Evolutionary conservation across 345 rosid genomes (phyloP).

Genomic region (Heritiera fomes): DNA sequence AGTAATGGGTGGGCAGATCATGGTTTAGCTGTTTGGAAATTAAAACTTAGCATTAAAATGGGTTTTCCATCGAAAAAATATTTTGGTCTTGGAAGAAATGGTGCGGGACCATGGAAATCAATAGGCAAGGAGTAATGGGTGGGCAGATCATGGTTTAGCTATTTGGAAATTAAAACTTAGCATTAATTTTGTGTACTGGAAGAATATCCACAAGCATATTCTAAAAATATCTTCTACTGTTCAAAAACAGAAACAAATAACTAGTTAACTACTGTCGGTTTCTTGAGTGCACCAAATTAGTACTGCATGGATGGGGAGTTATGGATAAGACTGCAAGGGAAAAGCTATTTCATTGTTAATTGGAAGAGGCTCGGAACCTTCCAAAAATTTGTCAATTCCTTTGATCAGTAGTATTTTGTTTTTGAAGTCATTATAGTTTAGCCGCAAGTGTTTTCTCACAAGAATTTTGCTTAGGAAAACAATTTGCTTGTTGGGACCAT

Average conservation of each 20-base stretch:
- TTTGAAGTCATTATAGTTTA: too few species aligned
- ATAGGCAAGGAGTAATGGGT: not conserved
- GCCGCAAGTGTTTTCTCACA: too few species aligned
- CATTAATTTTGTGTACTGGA: not conserved
- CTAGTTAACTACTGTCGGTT: not conserved
- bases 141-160: not conserved
- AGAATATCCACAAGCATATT: not conserved
- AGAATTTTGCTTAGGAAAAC: too few species aligned
- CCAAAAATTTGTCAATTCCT: not conserved
- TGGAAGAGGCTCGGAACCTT: not conserved
- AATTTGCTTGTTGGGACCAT: too few species aligned
- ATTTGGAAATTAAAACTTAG: not conserved
- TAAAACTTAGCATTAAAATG: not conserved
- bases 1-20: not conserved
- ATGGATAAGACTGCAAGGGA: not conserved
- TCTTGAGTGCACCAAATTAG: not conserved
- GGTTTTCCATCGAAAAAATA: not conserved
- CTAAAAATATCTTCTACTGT: not conserved
- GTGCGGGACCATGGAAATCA: not conserved
- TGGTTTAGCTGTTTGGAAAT: not conserved
- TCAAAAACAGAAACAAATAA: too few species aligned
- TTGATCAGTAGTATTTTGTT: too few species aligned
- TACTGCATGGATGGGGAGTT: not conserved
- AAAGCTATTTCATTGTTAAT: not conserved
- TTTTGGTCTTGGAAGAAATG: not conserved